These are phyloP conservation scores for Plasmopara viticola DNA, from an alignment of 352 stramenopile species.

Conservation along the genomic window DNA sequence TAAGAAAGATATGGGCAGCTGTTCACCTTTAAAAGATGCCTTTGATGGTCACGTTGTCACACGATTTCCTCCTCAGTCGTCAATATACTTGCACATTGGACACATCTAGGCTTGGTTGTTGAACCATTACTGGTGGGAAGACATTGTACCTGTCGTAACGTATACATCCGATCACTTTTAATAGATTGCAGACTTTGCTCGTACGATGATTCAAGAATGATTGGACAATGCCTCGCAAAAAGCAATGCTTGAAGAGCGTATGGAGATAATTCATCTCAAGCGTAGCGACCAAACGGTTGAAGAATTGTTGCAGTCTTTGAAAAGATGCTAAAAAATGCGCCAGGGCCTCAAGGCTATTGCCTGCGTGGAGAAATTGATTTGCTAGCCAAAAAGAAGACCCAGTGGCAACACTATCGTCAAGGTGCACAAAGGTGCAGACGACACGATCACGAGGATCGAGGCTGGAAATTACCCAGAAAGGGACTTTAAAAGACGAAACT, in stretches of 20 bases:
- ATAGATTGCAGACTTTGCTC: slow-evolving; percentile 91
- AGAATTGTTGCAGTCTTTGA: slow-evolving; percentile 93
- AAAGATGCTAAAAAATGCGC: slow-evolving; percentile 92
- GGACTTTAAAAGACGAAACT: slow-evolving; percentile 95
- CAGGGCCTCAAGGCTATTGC: slow-evolving; percentile 69
- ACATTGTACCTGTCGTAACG: slow-evolving; percentile 43
- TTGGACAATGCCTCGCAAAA: slow-evolving; percentile 99
- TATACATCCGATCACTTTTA: slow-evolving; percentile 99
- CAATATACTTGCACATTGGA: slow-evolving; percentile 98
- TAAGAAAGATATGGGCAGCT: slow-evolving; percentile 85
- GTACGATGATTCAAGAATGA: slow-evolving; percentile 93
- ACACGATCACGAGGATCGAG: slow-evolving; percentile 54
- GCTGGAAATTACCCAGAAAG: slow-evolving; percentile 70
- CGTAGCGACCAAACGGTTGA: slow-evolving; percentile 82
- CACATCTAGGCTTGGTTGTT: slow-evolving; percentile 99
- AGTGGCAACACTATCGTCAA: slow-evolving; percentile 55
- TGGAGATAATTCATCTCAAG: slow-evolving; percentile 88
- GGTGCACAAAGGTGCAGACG: slow-evolving; percentile 51
- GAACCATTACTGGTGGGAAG: slow-evolving; percentile 95
- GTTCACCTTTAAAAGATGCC: slow-evolving; percentile 90
- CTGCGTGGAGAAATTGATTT: slow-evolving; percentile 94
- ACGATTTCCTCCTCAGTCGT: slow-evolving; percentile 97
- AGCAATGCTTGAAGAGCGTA: slow-evolving; percentile 94
- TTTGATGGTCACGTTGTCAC: slow-evolving; percentile 94
- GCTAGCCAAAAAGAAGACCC: slow-evolving; percentile 85